These are phyloP conservation scores for Xylaria bambusicola DNA, from an alignment of 495 filamentous ascomycete species.

Conservation along the genomic window DNA sequence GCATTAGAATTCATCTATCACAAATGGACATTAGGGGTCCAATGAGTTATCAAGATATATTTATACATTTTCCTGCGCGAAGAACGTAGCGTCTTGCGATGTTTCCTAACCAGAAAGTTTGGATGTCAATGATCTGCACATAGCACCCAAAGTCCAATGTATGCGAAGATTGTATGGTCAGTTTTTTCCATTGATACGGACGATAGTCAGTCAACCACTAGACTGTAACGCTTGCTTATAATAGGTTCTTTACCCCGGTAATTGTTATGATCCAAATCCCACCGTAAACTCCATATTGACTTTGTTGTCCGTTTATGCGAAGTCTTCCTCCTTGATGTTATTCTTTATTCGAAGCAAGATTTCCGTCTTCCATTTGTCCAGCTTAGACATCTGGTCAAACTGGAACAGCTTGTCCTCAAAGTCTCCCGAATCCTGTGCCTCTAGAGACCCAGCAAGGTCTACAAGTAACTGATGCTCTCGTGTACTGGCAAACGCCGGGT, in stretches of 20 bases:
- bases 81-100: neutral
- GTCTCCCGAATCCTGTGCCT: slow-evolving; percentile 70
- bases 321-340: slow-evolving; percentile 69
- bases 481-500: slow-evolving; percentile 70
- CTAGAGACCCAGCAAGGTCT: slow-evolving; percentile 70
- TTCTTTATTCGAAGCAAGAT: slow-evolving; percentile 81
- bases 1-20: too few relatives aligned
- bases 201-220: slow-evolving; percentile 2
- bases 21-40: too few relatives aligned
- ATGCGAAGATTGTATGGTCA: neutral
- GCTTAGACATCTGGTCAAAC: slow-evolving; percentile 84
- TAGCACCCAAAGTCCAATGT: too few relatives aligned
- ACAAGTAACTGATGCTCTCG: slow-evolving; percentile 78
- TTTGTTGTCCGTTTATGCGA: slow-evolving; percentile 34
- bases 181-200: neutral
- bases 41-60: too few relatives aligned
- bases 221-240: slow-evolving; percentile 8
- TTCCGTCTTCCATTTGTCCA: slow-evolving; percentile 95
- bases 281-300: slow-evolving; percentile 20
- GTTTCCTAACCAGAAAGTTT: neutral
- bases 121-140: neutral
- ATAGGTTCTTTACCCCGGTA: slow-evolving; percentile 11
- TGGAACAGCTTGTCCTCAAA: slow-evolving; percentile 86
- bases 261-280: slow-evolving; percentile 15
- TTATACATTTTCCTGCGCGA: too few relatives aligned